These are phyloP conservation scores for Gossypium sturtianum DNA, from an alignment of 345 rosid species.

Conservation along the genomic window DNA sequence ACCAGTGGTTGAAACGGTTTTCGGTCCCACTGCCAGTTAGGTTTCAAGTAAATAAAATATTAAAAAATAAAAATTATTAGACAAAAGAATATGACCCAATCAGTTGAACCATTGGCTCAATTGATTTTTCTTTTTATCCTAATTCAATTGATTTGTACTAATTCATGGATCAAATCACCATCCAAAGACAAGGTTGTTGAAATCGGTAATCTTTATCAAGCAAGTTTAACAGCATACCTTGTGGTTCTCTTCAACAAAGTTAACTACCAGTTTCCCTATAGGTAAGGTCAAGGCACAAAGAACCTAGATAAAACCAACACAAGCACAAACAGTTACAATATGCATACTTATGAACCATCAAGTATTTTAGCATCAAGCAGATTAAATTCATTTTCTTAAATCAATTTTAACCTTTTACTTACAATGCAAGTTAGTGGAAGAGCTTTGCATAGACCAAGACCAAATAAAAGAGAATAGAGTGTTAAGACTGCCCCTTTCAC, in stretches of 20 bases:
- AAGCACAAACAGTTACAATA: neutral
- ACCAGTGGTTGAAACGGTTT: no score
- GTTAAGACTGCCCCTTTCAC: constrained; percentile 44
- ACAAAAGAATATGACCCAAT: no score
- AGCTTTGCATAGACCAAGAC: constrained; percentile 45
- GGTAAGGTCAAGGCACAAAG: constrained; percentile 70
- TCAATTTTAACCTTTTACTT: constrained; percentile 30
- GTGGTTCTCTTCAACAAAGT: constrained; percentile 68
- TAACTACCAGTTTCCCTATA: constrained; percentile 53
- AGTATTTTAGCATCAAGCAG: neutral
- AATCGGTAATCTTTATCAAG: no score
- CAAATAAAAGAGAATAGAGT: constrained; percentile 42
- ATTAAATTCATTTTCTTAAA: neutral
- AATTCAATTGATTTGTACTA: no score
- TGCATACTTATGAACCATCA: neutral
- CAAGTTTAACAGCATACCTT: constrained; percentile 37
- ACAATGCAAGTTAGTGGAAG: constrained; percentile 65
- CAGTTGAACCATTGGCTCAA: no score
- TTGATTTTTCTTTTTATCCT: no score
- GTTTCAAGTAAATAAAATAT: no score
- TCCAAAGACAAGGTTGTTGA: no score
- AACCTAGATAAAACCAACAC: constrained; percentile 38
- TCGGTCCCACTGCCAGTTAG: no score
- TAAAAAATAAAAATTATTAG: no score
- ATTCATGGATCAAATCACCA: no score